phyloP scores from a whole-genome alignment of 1,139 yeast genomes.

The Kodamaea ohmeri region DNA sequence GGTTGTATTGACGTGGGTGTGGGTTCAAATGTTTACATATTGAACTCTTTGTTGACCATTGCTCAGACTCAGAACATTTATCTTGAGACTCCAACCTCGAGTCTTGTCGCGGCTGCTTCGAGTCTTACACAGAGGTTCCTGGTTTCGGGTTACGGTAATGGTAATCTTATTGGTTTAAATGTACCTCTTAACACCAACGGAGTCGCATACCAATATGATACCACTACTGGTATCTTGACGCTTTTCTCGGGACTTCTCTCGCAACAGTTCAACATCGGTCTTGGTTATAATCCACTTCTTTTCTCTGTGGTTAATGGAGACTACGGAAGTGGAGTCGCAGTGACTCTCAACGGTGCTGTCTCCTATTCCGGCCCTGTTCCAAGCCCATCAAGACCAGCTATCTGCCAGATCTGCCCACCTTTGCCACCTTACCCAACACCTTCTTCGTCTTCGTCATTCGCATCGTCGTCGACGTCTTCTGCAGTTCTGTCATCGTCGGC shows the following conservation, averaged over 20 bases:
- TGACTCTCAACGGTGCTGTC: constrained; percentile 17
- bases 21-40: constrained; percentile 13
- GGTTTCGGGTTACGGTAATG: constrained; percentile 32
- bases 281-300: constrained; percentile 18
- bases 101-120: constrained; percentile 17
- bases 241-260: constrained; percentile 9
- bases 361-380: constrained; percentile 19
- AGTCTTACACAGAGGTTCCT: constrained; percentile 21
- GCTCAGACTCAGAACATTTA: constrained; percentile 15
- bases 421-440: constrained; percentile 8
- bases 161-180: constrained; percentile 26
- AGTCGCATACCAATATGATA: constrained; percentile 13
- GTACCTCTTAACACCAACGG: constrained; percentile 17
- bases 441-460: not conserved
- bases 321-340: constrained; percentile 13
- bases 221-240: constrained; percentile 19
- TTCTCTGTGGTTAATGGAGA: constrained; percentile 17
- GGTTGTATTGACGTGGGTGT: constrained; percentile 17
- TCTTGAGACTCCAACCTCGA: constrained; percentile 13
- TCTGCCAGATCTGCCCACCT: constrained; percentile 13
- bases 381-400: constrained; percentile 17
- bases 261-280: constrained; percentile 20
- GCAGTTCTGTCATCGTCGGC: not conserved
- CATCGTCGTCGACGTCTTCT: constrained; percentile 1
- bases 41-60: constrained; percentile 12